These are phyloP conservation scores for Taxawa tesnikishii DNA, from an alignment of 2,329 filamentous ascomycete species.

Conservation along the genomic window DNA sequence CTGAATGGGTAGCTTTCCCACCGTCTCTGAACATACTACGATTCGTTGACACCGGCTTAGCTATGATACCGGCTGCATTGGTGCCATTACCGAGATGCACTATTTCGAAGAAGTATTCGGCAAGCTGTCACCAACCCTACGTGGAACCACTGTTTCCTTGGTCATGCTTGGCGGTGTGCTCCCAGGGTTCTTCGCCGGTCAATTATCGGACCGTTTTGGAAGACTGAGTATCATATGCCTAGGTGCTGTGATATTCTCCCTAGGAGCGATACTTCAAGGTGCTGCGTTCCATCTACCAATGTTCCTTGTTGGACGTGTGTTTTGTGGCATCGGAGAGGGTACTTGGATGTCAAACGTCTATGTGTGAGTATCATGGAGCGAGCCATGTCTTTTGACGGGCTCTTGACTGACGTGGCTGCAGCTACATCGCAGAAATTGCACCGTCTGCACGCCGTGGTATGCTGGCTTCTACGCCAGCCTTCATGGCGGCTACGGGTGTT, in stretches of 20 bases:
- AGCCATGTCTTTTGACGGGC: too few species aligned
- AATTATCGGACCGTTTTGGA: conserved; percentile 43
- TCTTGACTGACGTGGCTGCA: conserved; percentile 2
- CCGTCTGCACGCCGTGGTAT: conserved; percentile 32
- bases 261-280: conserved; percentile 42
- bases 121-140: conserved; percentile 36
- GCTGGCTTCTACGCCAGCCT: conserved; percentile 10
- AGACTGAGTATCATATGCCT: conserved; percentile 36
- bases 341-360: conserved; percentile 44
- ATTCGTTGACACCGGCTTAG: conserved; percentile 8
- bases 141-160: conserved; percentile 47
- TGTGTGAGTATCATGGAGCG: conserved; percentile 34
- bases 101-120: conserved; percentile 40
- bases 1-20: conserved; percentile 9
- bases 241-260: conserved; percentile 39
- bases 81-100: conserved; percentile 47
- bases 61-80: conserved; percentile 43
- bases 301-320: conserved; percentile 41
- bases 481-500: conserved; percentile 31
- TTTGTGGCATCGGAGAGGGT: conserved; percentile 49
- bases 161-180: conserved; percentile 45
- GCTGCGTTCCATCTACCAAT: conserved; percentile 34
- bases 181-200: conserved; percentile 44
- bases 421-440: conserved; percentile 49
- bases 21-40: background rate